Base-by-base conservation (phyloP, 768 basidiomycete species). In the Collybiopsis luxurians region DNA sequence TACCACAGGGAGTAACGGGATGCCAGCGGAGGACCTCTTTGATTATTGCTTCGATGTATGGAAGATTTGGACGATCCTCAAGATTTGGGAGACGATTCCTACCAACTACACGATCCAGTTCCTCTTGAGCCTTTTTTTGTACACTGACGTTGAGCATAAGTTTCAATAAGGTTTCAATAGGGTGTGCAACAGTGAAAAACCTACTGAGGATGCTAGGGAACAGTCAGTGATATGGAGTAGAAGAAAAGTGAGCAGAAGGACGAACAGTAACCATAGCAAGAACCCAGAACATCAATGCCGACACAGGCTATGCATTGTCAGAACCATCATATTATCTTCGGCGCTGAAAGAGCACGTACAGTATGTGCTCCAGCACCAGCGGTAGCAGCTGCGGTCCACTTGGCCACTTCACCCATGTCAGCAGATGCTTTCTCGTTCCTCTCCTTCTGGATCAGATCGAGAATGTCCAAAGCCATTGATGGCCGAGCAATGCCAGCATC, bases 101-200 rank as follows among this genome's bases (percentile, higher is more conserved):
- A 7, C 75, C 73, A 7, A 74, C 59, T 21, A 73, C 69, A 3
- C 60, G 59, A 55, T 76, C 73, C 10, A 76, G 56, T 57, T 76
- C 75, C 15, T 59, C 67, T 12, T 71, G 71, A 12, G 72, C 73
- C 23, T 62, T 65, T 4, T 49, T 63, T 48, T 66, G 66, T 24
- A 66, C 66, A 11, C 67, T 63, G 15, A 63, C 66, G 38, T 72
- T 63, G 2, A 6, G 13, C 31, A 34, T 34, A 34, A 34, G 31
- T 34, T 34, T 34, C 31, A 13, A n/a, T n/a, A n/a, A n/a, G n/a
- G n/a, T n/a, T n/a, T n/a, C n/a, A n/a, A n/a, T n/a, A n/a, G n/a
- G n/a, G n/a, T n/a, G n/a, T n/a, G n/a, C n/a, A n/a, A 34, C 31
- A 34, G 31, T 34, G 31, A 13, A 13, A 13, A 34, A 49, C 48